These are phyloP conservation scores for Xerocomus minutiporus DNA, from an alignment of 1,284 basidiomycete genomes.

Conservation along the genomic window DNA sequence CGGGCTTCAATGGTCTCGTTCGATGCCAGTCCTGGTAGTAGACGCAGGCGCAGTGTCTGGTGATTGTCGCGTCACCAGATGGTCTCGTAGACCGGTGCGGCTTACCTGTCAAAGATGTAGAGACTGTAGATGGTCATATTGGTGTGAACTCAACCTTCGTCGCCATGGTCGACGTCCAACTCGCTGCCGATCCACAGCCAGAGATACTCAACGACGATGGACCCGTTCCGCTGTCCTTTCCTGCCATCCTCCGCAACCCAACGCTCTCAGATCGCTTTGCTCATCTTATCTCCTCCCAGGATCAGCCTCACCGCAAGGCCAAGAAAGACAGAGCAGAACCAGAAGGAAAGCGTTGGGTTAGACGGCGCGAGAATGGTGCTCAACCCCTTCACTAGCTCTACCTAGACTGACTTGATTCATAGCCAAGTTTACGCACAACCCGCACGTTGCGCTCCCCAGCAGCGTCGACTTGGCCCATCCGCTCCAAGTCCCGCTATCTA, in stretches of 20 bases:
- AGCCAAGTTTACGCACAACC: conserved; percentile 69
- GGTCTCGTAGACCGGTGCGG: neutral
- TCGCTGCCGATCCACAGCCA: too few relatives aligned
- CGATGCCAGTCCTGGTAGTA: conserved; percentile 96
- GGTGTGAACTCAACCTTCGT: neutral
- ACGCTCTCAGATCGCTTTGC: conserved; percentile 50
- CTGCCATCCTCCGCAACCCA: conserved; percentile 58
- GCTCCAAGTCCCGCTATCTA: conserved; percentile 44
- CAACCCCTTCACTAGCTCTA: too few relatives aligned
- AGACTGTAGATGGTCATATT: conserved; percentile 81
- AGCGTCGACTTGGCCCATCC: conserved; percentile 50
- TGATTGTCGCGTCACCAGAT: neutral
- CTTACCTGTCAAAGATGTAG: conserved; percentile 83
- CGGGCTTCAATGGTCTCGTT: conserved; percentile 65
- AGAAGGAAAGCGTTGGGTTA: conserved; percentile 71
- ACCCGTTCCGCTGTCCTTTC: conserved; percentile 63
- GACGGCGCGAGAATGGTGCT: conserved; percentile 73
- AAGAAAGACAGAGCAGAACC: conserved; percentile 50
- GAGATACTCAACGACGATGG: conserved; percentile 9
- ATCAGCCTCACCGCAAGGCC: conserved; percentile 20
- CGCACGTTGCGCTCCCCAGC: conserved; percentile 59
- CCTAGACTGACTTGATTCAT: conserved; percentile 6
- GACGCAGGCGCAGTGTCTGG: conserved; percentile 83
- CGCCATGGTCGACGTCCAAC: conserved; percentile 12
- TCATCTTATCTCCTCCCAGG: conserved; percentile 37